Conservation (phyloP, 2,329 filamentous ascomycete genomes). For the Microcera coccophila region DNA sequence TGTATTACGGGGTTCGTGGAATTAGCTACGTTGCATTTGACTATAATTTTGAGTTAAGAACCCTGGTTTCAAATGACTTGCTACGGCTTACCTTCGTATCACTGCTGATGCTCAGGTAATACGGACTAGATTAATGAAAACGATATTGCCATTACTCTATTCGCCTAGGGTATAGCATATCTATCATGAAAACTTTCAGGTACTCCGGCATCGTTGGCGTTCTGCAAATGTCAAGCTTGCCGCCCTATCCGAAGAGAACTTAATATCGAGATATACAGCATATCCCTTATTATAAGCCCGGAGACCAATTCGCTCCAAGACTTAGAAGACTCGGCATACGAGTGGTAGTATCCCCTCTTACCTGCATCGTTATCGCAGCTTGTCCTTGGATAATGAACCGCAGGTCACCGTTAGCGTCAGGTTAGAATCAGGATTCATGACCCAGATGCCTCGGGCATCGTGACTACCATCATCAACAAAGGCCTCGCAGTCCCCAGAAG, state of each 20-base stretch:
- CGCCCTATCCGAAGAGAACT: slow-evolving; percentile 25
- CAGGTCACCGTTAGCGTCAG: slow-evolving; percentile 13
- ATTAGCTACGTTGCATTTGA: too few relatives aligned
- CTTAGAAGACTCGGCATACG: slow-evolving; percentile 10
- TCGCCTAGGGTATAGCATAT: too few relatives aligned
- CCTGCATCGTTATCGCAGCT: slow-evolving; percentile 8
- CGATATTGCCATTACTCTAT: too few relatives aligned
- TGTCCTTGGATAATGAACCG: slow-evolving; percentile 17
- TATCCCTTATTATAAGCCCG: slow-evolving; percentile 22
- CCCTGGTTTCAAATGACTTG: too few relatives aligned
- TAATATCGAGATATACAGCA: slow-evolving; percentile 25
- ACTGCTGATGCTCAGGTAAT: too few relatives aligned
- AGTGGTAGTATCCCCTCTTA: slow-evolving; percentile 15
- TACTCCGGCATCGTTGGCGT: too few relatives aligned
- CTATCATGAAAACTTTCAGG: too few relatives aligned
- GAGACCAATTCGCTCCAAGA: slow-evolving; percentile 12
- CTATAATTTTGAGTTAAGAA: too few relatives aligned
- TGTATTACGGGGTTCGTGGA: too few relatives aligned
- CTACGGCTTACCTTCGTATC: too few relatives aligned
- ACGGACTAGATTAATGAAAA: too few relatives aligned
- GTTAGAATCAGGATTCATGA: slow-evolving; percentile 17
- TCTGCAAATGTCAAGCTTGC: too few relatives aligned
- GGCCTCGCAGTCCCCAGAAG: slow-evolving; percentile 15
- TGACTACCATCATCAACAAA: slow-evolving; percentile 23
- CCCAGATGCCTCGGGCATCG: slow-evolving; percentile 13